Conservation (phyloP, 148 eudicot species). For the Vaccinium vitisidaea region DNA sequence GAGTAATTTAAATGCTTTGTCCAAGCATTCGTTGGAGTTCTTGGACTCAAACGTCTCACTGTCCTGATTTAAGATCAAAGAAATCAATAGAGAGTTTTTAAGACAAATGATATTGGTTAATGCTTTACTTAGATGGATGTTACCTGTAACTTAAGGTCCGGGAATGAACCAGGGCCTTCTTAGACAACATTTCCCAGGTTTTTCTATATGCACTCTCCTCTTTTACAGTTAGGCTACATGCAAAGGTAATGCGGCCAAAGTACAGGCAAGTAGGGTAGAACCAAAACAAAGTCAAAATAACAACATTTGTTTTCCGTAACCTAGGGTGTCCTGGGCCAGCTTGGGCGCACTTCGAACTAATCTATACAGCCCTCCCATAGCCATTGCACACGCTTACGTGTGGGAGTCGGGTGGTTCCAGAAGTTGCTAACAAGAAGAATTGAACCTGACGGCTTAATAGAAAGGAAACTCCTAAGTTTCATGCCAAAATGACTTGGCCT, state of each 20-base stretch:
- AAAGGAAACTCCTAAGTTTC: no score
- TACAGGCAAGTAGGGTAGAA: background rate
- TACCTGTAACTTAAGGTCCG: constrained; percentile 31
- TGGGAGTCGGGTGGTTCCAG: no score
- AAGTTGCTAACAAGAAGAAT: no score
- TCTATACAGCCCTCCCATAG: no score
- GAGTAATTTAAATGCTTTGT: constrained; percentile 48
- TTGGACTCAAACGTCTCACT: constrained; percentile 32
- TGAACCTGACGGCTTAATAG: no score
- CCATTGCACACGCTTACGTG: no score
- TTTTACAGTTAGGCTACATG: constrained; percentile 26
- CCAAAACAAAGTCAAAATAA: background rate
- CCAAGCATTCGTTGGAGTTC: constrained; percentile 20
- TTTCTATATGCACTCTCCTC: constrained; percentile 31
- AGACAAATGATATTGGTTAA: background rate
- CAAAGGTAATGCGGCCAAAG: background rate
- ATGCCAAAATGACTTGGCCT: no score
- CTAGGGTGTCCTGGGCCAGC: no score
- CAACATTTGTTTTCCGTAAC: no score
- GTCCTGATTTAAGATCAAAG: constrained; percentile 46
- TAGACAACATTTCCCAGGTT: constrained; percentile 22
- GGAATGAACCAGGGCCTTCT: constrained; percentile 25
- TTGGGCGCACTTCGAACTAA: no score
- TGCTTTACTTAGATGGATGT: background rate
- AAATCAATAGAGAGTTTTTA: constrained; percentile 4